Evolutionary conservation across 768 basidiomycete species (phyloP).

Genomic region (Cystofilobasidium bisporidii): DNA sequence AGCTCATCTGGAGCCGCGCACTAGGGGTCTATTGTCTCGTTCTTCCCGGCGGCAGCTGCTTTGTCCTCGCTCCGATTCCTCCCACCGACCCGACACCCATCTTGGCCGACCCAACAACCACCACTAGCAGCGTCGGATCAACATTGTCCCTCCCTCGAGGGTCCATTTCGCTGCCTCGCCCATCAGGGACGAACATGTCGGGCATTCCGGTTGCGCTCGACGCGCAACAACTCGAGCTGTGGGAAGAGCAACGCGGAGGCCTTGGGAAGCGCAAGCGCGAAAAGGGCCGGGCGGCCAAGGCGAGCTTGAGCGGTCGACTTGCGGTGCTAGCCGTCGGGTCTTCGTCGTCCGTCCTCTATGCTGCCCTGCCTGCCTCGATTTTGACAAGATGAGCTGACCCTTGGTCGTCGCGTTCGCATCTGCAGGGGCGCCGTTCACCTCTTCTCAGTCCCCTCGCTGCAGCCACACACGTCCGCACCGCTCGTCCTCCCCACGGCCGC

Average conservation of each 20-base stretch:
- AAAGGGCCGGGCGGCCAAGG: constrained; percentile 29
- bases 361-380: constrained; percentile 52
- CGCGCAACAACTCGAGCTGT: constrained; percentile 4
- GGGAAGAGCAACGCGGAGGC: not conserved
- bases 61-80: not conserved
- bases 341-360: constrained; percentile 48
- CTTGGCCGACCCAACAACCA: too few species aligned
- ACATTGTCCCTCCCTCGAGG: not conserved
- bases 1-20: constrained; percentile 13
- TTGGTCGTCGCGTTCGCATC: constrained; percentile 52
- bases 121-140: not conserved
- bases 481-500: constrained; percentile 30
- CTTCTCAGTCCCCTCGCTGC: constrained; percentile 4
- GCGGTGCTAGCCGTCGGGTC: constrained; percentile 75
- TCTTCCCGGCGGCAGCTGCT: constrained; percentile 18
- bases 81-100: too few species aligned
- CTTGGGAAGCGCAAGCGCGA: constrained; percentile 9
- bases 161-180: not conserved
- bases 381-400: constrained; percentile 44
- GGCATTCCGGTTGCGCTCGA: not conserved
- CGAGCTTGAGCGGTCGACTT: constrained; percentile 68
- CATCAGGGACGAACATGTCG: not conserved
- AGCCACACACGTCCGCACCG: constrained; percentile 30
- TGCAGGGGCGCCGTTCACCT: constrained; percentile 35
- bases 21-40: constrained; percentile 10